phyloP scores from a whole-genome alignment of 2,329 filamentous ascomycete species.

The Diaporthe ampelina region DNA sequence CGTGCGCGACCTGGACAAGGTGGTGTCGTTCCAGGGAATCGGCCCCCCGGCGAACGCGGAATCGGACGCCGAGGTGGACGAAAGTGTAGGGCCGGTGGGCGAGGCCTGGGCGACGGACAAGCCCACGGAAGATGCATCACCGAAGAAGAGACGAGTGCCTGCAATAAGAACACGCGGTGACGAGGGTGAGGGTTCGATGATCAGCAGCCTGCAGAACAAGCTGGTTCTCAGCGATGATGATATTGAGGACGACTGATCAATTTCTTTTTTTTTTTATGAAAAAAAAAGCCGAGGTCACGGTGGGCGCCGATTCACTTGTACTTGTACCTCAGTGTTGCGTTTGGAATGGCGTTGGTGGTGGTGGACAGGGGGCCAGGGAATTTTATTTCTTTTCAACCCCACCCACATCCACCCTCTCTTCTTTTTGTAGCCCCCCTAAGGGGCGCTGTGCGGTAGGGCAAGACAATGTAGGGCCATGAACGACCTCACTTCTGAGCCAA shows the following conservation, averaged over 20 bases:
- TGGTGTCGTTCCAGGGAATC: conserved; percentile 76
- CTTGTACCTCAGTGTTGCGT: not conserved
- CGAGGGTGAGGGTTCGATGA: conserved; percentile 47
- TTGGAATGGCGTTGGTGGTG: not conserved
- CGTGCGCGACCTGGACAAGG: conserved; percentile 74
- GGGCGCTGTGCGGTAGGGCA: not conserved
- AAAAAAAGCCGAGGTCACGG: conserved; percentile 11
- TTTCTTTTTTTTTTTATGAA: no score
- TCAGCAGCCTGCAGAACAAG: conserved; percentile 68
- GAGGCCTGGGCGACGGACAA: conserved; percentile 74
- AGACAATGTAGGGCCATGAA: not conserved
- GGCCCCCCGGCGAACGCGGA: conserved; percentile 57
- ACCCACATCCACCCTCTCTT: no score
- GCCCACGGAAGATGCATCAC: conserved; percentile 67
- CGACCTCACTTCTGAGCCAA: not conserved
- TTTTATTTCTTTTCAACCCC: not conserved
- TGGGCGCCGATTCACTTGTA: not conserved
- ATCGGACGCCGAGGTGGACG: conserved; percentile 60
- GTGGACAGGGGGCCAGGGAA: not conserved
- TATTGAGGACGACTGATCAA: conserved; percentile 76
- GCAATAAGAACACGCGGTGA: conserved; percentile 46
- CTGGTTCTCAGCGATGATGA: conserved; percentile 86
- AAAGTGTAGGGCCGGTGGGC: conserved; percentile 50
- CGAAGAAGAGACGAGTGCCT: conserved; percentile 60
- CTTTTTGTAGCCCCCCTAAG: no score